Evolutionary conservation across 1,284 basidiomycete genomes (phyloP).

Genomic region (Ceratobasidium sp.): DNA sequence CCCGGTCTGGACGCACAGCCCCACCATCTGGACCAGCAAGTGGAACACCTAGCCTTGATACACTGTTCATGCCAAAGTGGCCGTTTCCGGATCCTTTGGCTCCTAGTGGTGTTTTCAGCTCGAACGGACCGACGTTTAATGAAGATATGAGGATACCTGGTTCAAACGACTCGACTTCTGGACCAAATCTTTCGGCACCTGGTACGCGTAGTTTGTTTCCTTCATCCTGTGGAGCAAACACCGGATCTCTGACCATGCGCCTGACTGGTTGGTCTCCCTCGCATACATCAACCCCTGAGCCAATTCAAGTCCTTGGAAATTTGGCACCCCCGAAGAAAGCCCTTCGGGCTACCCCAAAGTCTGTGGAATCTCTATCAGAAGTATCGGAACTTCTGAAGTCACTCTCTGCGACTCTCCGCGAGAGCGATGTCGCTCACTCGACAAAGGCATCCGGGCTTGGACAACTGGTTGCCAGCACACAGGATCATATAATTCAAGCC

Average conservation of each 20-base stretch:
- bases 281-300: background rate
- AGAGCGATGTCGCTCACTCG: conserved; percentile 27
- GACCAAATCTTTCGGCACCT: background rate
- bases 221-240: background rate
- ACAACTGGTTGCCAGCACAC: conserved; percentile 16
- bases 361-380: background rate
- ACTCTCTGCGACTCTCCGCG: background rate
- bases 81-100: background rate
- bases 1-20: too few species aligned
- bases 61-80: conserved; percentile 1
- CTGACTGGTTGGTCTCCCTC: background rate
- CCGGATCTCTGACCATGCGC: background rate
- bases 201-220: background rate
- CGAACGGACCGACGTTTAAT: too few species aligned
- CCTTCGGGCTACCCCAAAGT: background rate
- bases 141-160: too few species aligned
- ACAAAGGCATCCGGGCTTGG: conserved; percentile 33
- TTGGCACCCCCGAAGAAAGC: background rate
- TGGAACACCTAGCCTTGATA: too few species aligned
- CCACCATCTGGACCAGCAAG: too few species aligned
- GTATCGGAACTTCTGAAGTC: background rate
- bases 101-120: too few species aligned
- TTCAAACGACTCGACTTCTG: background rate
- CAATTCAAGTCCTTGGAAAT: conserved; percentile 14
- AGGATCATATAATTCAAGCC: conserved; percentile 20